phyloP scores from a whole-genome alignment of 306 rosid species.

The Rosa chinensis region DNA sequence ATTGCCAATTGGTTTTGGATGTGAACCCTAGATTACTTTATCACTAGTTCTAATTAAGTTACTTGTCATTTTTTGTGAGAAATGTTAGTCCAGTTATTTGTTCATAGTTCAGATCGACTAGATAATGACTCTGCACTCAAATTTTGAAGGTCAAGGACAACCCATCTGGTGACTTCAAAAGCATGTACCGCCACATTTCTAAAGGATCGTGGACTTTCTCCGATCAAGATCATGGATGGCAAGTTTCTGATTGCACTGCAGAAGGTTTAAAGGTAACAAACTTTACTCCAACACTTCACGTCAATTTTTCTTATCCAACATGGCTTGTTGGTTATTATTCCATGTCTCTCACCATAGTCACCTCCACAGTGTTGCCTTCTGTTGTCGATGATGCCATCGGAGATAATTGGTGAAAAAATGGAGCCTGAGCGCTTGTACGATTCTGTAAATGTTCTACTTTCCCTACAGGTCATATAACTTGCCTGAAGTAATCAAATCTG shows the following conservation, averaged over 20 bases:
- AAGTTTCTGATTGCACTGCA: slow-evolving; percentile 73
- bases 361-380: slow-evolving; percentile 55
- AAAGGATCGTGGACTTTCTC: slow-evolving; percentile 81
- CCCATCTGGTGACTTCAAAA: slow-evolving; percentile 44
- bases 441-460: slow-evolving; percentile 53
- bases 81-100: too few species aligned
- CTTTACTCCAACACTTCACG: too few species aligned
- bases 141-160: too few species aligned
- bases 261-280: slow-evolving; percentile 60
- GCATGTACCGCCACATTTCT: slow-evolving; percentile 66
- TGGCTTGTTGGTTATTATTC: too few species aligned
- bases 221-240: slow-evolving; percentile 81
- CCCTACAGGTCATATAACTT: slow-evolving; percentile 49
- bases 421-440: slow-evolving; percentile 51
- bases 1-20: too few species aligned
- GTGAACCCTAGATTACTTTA: too few species aligned
- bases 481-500: background rate
- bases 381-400: slow-evolving; percentile 51
- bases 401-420: slow-evolving; percentile 62
- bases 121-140: too few species aligned
- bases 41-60: too few species aligned
- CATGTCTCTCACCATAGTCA: background rate
- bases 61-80: too few species aligned
- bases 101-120: too few species aligned
- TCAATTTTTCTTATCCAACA: too few species aligned